These are phyloP conservation scores for Melampsora medusae DNA, from an alignment of 1,284 basidiomycete species.

Conservation along the genomic window DNA sequence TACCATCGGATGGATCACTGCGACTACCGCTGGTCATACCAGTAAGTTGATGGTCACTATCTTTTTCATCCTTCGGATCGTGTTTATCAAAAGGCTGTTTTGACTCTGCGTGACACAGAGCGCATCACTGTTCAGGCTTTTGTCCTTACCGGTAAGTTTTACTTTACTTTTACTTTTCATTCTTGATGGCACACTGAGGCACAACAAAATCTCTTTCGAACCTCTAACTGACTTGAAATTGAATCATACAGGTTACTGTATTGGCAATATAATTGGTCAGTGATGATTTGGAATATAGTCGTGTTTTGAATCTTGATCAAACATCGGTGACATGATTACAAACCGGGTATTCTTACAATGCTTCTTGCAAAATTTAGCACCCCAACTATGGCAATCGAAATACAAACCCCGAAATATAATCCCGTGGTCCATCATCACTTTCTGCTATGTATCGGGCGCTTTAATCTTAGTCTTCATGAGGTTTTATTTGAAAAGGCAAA, in stretches of 20 bases:
- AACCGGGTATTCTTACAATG: no score
- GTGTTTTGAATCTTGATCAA: not conserved
- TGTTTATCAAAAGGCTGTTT: not conserved
- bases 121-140: not conserved
- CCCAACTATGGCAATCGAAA: not conserved
- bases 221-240: not conserved
- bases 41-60: not conserved
- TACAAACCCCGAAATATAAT: conserved; percentile 2
- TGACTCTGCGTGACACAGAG: not conserved
- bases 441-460: not conserved
- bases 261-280: conserved; percentile 8
- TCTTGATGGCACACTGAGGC: not conserved
- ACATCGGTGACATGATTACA: not conserved
- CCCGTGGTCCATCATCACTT: not conserved
- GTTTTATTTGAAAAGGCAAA: not conserved
- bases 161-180: not conserved
- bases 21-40: conserved; percentile 4
- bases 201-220: not conserved
- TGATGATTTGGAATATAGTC: not conserved
- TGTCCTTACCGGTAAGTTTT: not conserved
- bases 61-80: not conserved
- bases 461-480: conserved; percentile 7
- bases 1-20: not conserved
- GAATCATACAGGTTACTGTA: not conserved
- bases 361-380: not conserved